Percentiles rank a stretch among this genome's conserved stretches.
Conservation (phyloP, 2,329 filamentous ascomycete genomes). For the Clarireedia paspali region DNA sequence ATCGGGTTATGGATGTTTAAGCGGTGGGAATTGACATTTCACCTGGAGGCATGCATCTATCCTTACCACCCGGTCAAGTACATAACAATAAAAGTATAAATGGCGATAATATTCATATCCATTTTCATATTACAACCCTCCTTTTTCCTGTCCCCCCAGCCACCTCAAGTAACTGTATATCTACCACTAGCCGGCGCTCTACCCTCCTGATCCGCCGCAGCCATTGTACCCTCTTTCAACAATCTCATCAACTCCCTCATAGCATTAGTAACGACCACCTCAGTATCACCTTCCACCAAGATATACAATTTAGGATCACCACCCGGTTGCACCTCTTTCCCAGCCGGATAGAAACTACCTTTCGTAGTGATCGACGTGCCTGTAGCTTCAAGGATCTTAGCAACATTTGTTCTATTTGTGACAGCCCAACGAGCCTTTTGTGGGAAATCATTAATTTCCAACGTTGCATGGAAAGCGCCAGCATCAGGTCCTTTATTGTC, state of each 20-base stretch:
- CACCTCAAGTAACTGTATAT: conserved; percentile 70
- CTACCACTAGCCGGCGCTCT: conserved; percentile 71
- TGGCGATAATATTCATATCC: neutral
- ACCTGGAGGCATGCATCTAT: neutral
- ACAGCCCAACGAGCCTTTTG: conserved; percentile 98
- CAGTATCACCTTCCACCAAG: conserved; percentile 93
- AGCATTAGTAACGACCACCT: conserved; percentile 82
- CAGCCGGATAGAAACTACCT: conserved; percentile 77
- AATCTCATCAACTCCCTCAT: conserved; percentile 85
- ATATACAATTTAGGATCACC: conserved; percentile 95
- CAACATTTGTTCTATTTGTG: conserved; percentile 96
- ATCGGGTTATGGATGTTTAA: too few species aligned
- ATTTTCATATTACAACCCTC: neutral
- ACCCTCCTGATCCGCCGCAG: conserved; percentile 78
- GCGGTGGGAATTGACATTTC: too few species aligned
- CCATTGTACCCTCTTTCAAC: conserved; percentile 83
- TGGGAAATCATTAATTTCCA: conserved; percentile 99
- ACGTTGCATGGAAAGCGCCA: conserved; percentile 89
- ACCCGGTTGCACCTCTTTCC: conserved; percentile 68
- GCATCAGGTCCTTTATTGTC: conserved; percentile 98
- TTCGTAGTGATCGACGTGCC: conserved; percentile 97
- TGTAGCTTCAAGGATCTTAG: conserved; percentile 92
- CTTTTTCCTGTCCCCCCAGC: neutral
- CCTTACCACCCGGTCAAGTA: too few species aligned
- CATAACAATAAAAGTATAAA: too few species aligned